These are phyloP conservation scores for Hypomyces rosellus DNA, from an alignment of 2,329 filamentous ascomycete genomes.

Conservation along the genomic window DNA sequence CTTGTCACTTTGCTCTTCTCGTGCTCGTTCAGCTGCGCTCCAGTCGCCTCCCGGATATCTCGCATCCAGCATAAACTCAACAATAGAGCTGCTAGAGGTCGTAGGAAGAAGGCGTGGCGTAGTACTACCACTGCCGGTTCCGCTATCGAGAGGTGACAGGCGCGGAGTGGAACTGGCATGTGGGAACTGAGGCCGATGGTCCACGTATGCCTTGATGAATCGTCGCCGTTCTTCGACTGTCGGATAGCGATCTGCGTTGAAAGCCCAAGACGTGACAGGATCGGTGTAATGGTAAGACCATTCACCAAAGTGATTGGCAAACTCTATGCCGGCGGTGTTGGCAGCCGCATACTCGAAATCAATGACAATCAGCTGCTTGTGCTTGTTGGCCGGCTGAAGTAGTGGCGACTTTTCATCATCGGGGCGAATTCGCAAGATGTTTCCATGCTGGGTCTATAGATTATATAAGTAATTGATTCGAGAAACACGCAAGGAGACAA, in stretches of 20 bases:
- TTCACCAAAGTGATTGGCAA: constrained; percentile 96
- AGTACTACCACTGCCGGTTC: constrained; percentile 19
- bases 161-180: constrained; percentile 47
- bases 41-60: constrained; percentile 50
- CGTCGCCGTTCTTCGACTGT: constrained; percentile 72
- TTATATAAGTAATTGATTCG: constrained; percentile 2
- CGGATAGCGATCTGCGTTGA: constrained; percentile 67
- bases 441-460: constrained; percentile 88
- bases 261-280: constrained; percentile 54
- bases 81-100: constrained; percentile 45
- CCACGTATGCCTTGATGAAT: constrained; percentile 81
- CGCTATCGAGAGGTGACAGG: constrained; percentile 38
- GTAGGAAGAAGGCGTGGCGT: constrained; percentile 33
- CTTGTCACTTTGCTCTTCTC: constrained; percentile 58
- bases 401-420: constrained; percentile 75
- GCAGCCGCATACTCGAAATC: constrained; percentile 97
- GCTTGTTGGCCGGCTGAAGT: constrained; percentile 80
- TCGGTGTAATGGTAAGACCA: constrained; percentile 99
- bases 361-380: constrained; percentile 94
- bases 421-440: constrained; percentile 71
- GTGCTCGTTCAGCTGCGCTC: constrained; percentile 47
- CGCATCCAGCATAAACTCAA: constrained; percentile 79
- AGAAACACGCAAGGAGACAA: background rate
- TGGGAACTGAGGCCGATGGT: constrained; percentile 66
- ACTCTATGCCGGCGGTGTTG: constrained; percentile 80